Conservation (phyloP, 805 yeast species). For the Pichia sporocuriosa region DNA sequence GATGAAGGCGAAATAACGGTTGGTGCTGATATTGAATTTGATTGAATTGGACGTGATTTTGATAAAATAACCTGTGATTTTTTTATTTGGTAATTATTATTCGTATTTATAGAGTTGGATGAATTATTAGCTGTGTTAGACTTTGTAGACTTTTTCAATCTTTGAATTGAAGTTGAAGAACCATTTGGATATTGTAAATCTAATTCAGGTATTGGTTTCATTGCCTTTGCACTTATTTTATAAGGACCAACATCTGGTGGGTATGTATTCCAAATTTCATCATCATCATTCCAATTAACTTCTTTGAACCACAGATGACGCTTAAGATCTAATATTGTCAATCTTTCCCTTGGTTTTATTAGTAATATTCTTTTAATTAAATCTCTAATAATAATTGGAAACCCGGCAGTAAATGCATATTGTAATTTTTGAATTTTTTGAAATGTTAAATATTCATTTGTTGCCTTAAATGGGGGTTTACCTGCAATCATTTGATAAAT, state of each 20-base stretch:
- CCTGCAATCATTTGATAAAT: slow-evolving; percentile 60
- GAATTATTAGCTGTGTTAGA: slow-evolving; percentile 1
- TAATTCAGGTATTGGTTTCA: slow-evolving; percentile 65
- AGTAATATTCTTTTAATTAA: slow-evolving; percentile 63
- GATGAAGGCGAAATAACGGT: too few species aligned
- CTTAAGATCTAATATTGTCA: slow-evolving; percentile 50
- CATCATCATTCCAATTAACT: slow-evolving; percentile 47
- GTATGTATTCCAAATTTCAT: slow-evolving; percentile 47
- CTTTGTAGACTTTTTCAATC: slow-evolving; percentile 9
- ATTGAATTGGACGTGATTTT: neutral
- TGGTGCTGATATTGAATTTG: too few species aligned
- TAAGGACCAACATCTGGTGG: slow-evolving; percentile 69
- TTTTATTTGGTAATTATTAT: neutral
- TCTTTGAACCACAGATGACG: slow-evolving; percentile 56
- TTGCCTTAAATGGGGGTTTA: slow-evolving; percentile 74
- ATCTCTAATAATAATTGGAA: slow-evolving; percentile 67
- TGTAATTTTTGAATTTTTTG: slow-evolving; percentile 77
- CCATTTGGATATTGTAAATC: slow-evolving; percentile 21
- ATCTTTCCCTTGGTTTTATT: slow-evolving; percentile 56
- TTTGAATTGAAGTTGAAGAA: slow-evolving; percentile 6
- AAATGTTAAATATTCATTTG: slow-evolving; percentile 74
- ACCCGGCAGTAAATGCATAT: slow-evolving; percentile 80
- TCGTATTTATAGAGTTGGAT: neutral
- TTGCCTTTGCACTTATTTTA: slow-evolving; percentile 67
- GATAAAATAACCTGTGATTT: neutral